Conservation (phyloP, 1,139 yeast species). For the Yamadazyma friedrichii region DNA sequence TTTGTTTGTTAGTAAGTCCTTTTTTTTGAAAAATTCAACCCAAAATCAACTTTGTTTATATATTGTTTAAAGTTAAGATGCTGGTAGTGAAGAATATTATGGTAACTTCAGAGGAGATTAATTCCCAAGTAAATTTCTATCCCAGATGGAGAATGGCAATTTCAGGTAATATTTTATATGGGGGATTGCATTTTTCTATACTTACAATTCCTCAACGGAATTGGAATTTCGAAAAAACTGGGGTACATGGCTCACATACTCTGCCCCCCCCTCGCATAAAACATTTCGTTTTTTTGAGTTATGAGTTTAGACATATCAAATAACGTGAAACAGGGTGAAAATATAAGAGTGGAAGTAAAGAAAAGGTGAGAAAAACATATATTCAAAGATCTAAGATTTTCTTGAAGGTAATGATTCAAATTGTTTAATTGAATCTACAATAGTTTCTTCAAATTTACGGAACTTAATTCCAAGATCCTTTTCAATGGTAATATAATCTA, state of each 20-base stretch:
- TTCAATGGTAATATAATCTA: conserved; percentile 28
- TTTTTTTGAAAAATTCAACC: no score
- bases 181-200: neutral
- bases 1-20: neutral
- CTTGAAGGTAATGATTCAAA: conserved; percentile 18
- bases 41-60: neutral
- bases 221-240: neutral
- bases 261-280: no score
- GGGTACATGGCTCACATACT: neutral
- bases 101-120: no score
- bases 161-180: neutral
- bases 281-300: no score
- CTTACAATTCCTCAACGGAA: no score
- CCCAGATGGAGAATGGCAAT: neutral
- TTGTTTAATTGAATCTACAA: conserved; percentile 38
- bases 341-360: no score
- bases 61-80: neutral
- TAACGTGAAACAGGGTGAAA: no score
- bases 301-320: no score
- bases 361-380: no score
- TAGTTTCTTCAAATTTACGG: conserved; percentile 28
- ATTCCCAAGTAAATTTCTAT: no score
- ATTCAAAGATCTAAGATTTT: no score
- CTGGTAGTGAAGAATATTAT: no score
- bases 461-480: conserved; percentile 33